These are phyloP conservation scores for Fonsecaea erecta DNA, from an alignment of 2,329 filamentous ascomycete genomes.

Conservation along the genomic window DNA sequence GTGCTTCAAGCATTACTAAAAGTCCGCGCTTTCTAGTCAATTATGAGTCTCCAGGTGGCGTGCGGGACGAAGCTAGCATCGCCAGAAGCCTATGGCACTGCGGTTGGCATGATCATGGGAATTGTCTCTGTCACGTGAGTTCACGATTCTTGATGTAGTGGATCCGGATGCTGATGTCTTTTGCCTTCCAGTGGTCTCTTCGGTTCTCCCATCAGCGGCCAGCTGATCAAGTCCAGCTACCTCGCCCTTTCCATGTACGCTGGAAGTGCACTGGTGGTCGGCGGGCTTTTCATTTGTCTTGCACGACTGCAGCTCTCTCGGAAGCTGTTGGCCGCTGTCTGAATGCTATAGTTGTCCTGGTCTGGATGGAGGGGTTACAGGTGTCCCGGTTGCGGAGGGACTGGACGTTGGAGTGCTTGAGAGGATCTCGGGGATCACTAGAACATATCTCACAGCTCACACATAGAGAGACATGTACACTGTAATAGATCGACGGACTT, in stretches of 20 bases:
- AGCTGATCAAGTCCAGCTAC: constrained; percentile 49
- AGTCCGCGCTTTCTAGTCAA: constrained; percentile 43
- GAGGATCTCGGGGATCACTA: not conserved
- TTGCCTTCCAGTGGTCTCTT: constrained; percentile 43
- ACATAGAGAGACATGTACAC: not conserved
- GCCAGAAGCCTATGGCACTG: constrained; percentile 47
- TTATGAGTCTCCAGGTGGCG: constrained; percentile 54
- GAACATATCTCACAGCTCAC: not conserved
- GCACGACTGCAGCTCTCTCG: constrained; percentile 18
- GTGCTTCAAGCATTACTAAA: not conserved
- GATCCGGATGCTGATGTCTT: not conserved
- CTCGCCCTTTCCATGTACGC: constrained; percentile 47
- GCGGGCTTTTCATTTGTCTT: constrained; percentile 13
- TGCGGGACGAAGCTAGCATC: constrained; percentile 52
- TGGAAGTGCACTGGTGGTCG: constrained; percentile 1
- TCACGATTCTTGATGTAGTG: not conserved
- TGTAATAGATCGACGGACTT: not conserved
- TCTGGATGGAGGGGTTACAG: not conserved
- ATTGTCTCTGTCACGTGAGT: constrained; percentile 51
- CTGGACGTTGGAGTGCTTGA: not conserved
- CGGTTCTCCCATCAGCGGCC: constrained; percentile 51
- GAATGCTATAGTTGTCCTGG: not conserved
- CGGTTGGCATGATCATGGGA: constrained; percentile 51
- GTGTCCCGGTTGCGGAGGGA: not conserved
- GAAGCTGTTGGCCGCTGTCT: constrained; percentile 11